phyloP scores from a whole-genome alignment of 768 basidiomycete species.

The Saitozyma podzolica region DNA sequence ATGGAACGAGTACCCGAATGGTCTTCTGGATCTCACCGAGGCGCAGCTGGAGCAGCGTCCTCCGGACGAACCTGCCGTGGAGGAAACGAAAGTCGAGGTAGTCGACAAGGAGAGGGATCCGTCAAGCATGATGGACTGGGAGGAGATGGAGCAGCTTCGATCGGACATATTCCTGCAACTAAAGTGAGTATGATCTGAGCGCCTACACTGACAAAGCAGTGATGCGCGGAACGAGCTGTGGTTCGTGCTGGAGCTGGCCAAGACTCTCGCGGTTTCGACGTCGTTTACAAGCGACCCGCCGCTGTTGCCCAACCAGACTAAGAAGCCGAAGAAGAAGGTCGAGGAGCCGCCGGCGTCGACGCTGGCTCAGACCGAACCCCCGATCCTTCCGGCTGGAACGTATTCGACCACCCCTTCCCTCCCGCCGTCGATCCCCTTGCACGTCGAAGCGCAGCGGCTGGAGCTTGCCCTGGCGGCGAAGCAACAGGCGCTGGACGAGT shows the following conservation, averaged over 20 bases:
- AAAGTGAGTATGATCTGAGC: conserved; percentile 27
- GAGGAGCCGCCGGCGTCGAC: conserved; percentile 1
- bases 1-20: conserved; percentile 45
- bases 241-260: conserved; percentile 42
- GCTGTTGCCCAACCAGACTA: conserved; percentile 4
- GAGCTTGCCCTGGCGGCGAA: conserved; percentile 38
- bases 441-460: conserved; percentile 21
- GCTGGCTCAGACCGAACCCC: conserved; percentile 19
- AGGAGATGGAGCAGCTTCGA: conserved; percentile 39
- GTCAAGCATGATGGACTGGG: conserved; percentile 20
- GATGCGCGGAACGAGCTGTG: conserved; percentile 46
- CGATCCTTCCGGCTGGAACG: conserved; percentile 38
- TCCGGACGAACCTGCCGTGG: conserved; percentile 16
- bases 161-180: conserved; percentile 32
- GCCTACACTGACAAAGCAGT: conserved; percentile 13
- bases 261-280: conserved; percentile 33
- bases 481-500: conserved; percentile 40
- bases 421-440: conserved; percentile 7
- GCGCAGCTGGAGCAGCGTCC: conserved; percentile 11
- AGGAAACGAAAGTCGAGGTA: conserved; percentile 6
- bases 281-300: conserved; percentile 27
- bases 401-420: conserved; percentile 24
- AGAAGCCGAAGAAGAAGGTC: conserved; percentile 9
- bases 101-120: conserved; percentile 14
- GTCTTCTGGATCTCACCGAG: conserved; percentile 37